Evolutionary conservation across 345 rosid genomes (phyloP).

Genomic region (Pseudoturritis turrita): DNA sequence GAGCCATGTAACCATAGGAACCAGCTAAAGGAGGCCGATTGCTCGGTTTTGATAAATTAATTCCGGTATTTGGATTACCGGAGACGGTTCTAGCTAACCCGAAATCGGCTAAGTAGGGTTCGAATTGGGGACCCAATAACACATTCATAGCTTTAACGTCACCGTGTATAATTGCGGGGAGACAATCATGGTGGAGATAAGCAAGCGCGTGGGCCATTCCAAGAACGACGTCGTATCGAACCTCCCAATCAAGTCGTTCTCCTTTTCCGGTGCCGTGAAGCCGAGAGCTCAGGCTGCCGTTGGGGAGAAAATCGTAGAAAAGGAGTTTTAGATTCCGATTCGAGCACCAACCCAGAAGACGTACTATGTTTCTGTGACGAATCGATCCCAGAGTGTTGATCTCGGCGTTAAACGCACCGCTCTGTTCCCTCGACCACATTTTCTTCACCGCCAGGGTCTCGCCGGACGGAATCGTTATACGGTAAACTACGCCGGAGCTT

Average conservation of each 20-base stretch:
- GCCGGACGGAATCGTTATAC: conserved; percentile 47
- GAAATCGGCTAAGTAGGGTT: conserved; percentile 82
- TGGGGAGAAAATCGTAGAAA: conserved; percentile 67
- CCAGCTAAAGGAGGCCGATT: conserved; percentile 53
- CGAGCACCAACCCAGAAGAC: conserved; percentile 76
- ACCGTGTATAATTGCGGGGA: conserved; percentile 77
- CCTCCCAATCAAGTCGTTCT: conserved; percentile 57
- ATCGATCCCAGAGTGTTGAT: conserved; percentile 64
- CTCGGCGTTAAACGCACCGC: conserved; percentile 73
- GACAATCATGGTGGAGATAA: conserved; percentile 83
- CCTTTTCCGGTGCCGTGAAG: conserved; percentile 42
- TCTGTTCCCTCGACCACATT: conserved; percentile 46
- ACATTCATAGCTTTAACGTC: conserved; percentile 82
- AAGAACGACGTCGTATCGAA: conserved; percentile 59
- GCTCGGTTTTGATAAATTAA: conserved; percentile 41
- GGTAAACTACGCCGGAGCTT: conserved; percentile 79
- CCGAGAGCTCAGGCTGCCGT: conserved; percentile 57
- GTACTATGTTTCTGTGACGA: conserved; percentile 86
- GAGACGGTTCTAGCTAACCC: conserved; percentile 66
- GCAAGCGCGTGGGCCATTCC: conserved; percentile 81
- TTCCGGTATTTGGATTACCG: conserved; percentile 36
- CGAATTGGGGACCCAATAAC: conserved; percentile 55
- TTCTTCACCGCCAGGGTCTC: conserved; percentile 64
- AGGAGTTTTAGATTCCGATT: conserved; percentile 61
- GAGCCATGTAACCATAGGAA: conserved; percentile 94